These are phyloP conservation scores for Nigrospora oryzae DNA, from an alignment of 2,329 filamentous ascomycete species.

Conservation along the genomic window DNA sequence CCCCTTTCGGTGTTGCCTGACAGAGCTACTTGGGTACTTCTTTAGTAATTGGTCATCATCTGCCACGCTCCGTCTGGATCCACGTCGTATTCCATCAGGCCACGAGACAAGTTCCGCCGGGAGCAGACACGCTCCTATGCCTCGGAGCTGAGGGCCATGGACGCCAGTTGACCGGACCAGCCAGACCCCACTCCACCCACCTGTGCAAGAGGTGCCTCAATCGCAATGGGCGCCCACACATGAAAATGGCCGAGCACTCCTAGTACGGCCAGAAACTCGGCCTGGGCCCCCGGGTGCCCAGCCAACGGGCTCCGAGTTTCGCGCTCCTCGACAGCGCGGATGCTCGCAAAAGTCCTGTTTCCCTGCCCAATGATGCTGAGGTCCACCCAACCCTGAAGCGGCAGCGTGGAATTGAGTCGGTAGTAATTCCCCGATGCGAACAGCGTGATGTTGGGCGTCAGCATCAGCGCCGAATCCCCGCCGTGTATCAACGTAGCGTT, in stretches of 20 bases:
- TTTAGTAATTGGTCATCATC: too few species aligned
- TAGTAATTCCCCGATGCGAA: constrained; percentile 26
- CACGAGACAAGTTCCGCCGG: background rate
- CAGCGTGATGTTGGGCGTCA: constrained; percentile 27
- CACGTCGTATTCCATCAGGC: background rate
- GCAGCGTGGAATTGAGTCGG: constrained; percentile 23
- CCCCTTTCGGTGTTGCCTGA: too few species aligned
- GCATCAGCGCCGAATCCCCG: constrained; percentile 31
- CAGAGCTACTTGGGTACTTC: too few species aligned
- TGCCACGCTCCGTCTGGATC: too few species aligned
- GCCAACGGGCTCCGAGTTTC: constrained; percentile 4
- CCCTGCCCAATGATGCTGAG: constrained; percentile 20
- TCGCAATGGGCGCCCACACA: constrained; percentile 31
- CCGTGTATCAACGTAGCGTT: constrained; percentile 33
- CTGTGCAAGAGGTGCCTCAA: constrained; percentile 33
- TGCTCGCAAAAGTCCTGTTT: constrained; percentile 21
- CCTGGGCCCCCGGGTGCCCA: constrained; percentile 11
- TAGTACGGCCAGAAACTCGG: constrained; percentile 32
- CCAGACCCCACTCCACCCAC: constrained; percentile 23
- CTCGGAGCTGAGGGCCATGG: constrained; percentile 18
- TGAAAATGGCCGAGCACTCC: constrained; percentile 30
- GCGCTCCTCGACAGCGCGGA: constrained; percentile 5
- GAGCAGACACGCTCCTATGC: constrained; percentile 2
- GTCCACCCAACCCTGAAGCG: constrained; percentile 17
- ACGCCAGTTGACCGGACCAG: constrained; percentile 22